phyloP scores from a whole-genome alignment of 2,329 filamentous ascomycete species.

The Pyrenophora tritici-repentis region DNA sequence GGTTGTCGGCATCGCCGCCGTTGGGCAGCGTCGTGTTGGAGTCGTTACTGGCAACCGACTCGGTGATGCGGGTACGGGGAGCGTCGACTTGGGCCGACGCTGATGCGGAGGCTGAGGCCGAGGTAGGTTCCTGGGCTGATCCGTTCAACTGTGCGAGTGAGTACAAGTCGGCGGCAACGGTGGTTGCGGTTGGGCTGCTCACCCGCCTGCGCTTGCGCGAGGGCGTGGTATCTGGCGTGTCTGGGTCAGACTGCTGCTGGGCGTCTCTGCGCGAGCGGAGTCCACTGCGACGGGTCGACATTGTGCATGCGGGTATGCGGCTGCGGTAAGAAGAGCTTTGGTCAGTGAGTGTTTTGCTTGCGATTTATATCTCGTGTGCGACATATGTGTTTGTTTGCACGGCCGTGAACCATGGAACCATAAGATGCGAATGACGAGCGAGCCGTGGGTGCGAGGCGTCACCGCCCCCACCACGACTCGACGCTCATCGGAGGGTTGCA shows the following conservation, averaged over 20 bases:
- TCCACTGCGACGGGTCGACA: conserved; percentile 19
- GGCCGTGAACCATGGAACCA: conserved; percentile 11
- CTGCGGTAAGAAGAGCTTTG: conserved; percentile 7
- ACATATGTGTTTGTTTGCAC: conserved; percentile 9
- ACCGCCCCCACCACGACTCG: conserved; percentile 23
- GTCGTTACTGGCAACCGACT: conserved; percentile 50
- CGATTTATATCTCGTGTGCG: conserved; percentile 1
- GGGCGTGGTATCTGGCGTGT: conserved; percentile 56
- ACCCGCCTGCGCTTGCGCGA: conserved; percentile 55
- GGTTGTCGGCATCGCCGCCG: conserved; percentile 37
- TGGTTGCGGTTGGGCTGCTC: conserved; percentile 30
- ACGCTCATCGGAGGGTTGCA: conserved; percentile 11
- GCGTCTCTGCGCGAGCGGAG: conserved; percentile 31
- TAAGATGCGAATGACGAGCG: neutral
- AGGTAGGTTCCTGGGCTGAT: conserved; percentile 28
- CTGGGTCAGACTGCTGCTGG: conserved; percentile 45
- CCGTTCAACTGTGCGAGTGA: conserved; percentile 44
- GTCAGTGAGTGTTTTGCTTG: conserved; percentile 21
- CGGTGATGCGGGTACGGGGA: conserved; percentile 41
- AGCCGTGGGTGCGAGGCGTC: conserved; percentile 2
- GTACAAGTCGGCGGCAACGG: conserved; percentile 11
- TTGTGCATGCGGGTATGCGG: conserved; percentile 23
- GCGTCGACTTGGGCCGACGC: conserved; percentile 25
- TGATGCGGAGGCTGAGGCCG: conserved; percentile 20
- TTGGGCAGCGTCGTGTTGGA: conserved; percentile 46